These are phyloP conservation scores for Miscanthus sacchariflorus DNA, from an alignment of 202 grass and related monocot genomes.

Conservation along the genomic window DNA sequence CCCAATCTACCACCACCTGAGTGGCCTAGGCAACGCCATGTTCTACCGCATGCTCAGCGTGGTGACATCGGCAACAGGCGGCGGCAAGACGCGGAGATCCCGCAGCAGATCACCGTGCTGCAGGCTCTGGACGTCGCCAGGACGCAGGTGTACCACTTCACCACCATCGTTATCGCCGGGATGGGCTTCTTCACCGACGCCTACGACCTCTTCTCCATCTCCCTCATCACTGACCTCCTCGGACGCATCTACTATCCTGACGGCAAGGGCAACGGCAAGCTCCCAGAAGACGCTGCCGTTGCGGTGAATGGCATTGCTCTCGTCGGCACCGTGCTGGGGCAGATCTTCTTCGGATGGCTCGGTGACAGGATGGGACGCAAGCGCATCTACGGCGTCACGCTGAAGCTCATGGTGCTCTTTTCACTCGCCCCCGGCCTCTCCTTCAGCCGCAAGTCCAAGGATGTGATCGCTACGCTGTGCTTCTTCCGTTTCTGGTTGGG, in stretches of 20 bases:
- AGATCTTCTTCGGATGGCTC: conserved; percentile 63
- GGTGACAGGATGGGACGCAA: conserved; percentile 60
- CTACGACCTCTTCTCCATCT: conserved; percentile 85
- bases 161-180: conserved; percentile 63
- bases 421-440: conserved; percentile 57
- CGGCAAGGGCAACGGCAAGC: too few relatives aligned
- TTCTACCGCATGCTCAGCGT: too few relatives aligned
- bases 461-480: conserved; percentile 50
- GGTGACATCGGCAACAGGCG: too few relatives aligned
- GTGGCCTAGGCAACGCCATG: too few relatives aligned
- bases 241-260: too few relatives aligned
- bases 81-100: too few relatives aligned
- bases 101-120: too few relatives aligned
- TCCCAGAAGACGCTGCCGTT: too few relatives aligned
- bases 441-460: conserved; percentile 35
- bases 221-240: not conserved
- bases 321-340: conserved; percentile 44
- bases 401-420: not conserved
- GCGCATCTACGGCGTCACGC: conserved; percentile 34
- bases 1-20: too few relatives aligned
- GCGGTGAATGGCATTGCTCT: not conserved
- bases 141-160: conserved; percentile 27
- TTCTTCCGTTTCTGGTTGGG: conserved; percentile 69
- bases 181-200: conserved; percentile 95
- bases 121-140: not conserved